Evolutionary conservation across 176 grass and related monocot genomes (phyloP).

Genomic region (Poa annua): DNA sequence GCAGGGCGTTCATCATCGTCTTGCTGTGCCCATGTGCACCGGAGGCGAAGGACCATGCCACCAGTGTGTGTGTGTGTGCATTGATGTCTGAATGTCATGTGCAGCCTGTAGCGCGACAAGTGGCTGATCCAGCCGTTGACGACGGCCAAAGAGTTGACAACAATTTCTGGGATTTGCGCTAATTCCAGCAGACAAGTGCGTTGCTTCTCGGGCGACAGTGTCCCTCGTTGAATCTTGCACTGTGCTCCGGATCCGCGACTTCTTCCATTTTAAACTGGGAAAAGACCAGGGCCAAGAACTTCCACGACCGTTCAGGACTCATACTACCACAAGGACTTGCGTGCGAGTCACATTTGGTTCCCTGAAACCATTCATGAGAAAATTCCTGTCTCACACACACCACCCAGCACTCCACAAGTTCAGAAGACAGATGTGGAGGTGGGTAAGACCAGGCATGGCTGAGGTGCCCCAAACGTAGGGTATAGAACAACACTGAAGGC

Average conservation of each 20-base stretch:
- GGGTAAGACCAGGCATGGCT: neutral
- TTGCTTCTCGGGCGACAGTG: conserved; percentile 3
- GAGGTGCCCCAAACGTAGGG: too few species aligned
- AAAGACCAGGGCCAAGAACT: neutral
- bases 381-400: too few species aligned
- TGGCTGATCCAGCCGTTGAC: neutral
- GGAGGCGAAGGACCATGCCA: neutral
- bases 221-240: conserved; percentile 10
- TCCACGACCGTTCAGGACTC: neutral
- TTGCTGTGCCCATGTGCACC: conserved; percentile 32
- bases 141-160: neutral
- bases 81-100: neutral
- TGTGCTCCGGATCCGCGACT: conserved; percentile 32
- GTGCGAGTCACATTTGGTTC: neutral
- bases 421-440: neutral
- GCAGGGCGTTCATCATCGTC: neutral
- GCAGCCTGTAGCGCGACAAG: neutral
- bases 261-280: neutral
- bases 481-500: too few species aligned
- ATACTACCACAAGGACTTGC: neutral
- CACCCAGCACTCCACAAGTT: too few species aligned
- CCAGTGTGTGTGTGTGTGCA: too few species aligned
- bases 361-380: neutral
- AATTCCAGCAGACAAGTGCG: neutral
- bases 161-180: neutral